Evolutionary conservation across 257 asterid genomes (phyloP).

Genomic region (Leptodermis oblonga): DNA sequence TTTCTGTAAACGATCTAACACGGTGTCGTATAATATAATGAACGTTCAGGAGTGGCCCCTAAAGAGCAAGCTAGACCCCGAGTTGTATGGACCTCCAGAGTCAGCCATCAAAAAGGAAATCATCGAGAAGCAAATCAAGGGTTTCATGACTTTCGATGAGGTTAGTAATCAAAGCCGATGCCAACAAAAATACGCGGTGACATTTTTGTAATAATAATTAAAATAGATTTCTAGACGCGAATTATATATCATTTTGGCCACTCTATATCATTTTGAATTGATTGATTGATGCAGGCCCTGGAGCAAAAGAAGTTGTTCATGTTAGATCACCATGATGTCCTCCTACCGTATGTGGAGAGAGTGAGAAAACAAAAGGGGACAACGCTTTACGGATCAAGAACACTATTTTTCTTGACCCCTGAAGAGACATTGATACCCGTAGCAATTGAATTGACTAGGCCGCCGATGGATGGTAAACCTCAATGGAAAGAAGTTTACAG

Average conservation of each 20-base stretch:
- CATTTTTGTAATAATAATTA: too few relatives aligned
- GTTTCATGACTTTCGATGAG: slow-evolving; percentile 54
- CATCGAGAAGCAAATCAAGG: slow-evolving; percentile 43
- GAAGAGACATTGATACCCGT: slow-evolving; percentile 47
- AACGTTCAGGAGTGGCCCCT: slow-evolving; percentile 67
- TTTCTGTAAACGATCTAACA: not conserved
- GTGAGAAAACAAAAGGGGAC: slow-evolving; percentile 48
- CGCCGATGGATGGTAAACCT: slow-evolving; percentile 49
- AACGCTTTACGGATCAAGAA: slow-evolving; percentile 71
- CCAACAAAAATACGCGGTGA: too few relatives aligned
- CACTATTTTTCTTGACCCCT: slow-evolving; percentile 55
- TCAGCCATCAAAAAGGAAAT: slow-evolving; percentile 53
- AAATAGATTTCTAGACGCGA: not conserved
- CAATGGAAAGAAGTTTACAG: slow-evolving; percentile 52
- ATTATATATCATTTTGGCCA: not conserved
- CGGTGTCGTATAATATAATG: not conserved
- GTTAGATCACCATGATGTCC: slow-evolving; percentile 63
- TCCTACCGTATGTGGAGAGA: slow-evolving; percentile 57
- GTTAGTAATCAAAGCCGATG: too few relatives aligned
- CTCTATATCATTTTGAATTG: not conserved
- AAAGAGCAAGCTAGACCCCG: slow-evolving; percentile 68
- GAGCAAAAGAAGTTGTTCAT: slow-evolving; percentile 56
- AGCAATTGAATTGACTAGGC: slow-evolving; percentile 71
- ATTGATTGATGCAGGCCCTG: slow-evolving; percentile 42
- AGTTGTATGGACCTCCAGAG: slow-evolving; percentile 64